phyloP scores from a whole-genome alignment of 208 protist genomes.

The Trypanosoma scelopori region DNA sequence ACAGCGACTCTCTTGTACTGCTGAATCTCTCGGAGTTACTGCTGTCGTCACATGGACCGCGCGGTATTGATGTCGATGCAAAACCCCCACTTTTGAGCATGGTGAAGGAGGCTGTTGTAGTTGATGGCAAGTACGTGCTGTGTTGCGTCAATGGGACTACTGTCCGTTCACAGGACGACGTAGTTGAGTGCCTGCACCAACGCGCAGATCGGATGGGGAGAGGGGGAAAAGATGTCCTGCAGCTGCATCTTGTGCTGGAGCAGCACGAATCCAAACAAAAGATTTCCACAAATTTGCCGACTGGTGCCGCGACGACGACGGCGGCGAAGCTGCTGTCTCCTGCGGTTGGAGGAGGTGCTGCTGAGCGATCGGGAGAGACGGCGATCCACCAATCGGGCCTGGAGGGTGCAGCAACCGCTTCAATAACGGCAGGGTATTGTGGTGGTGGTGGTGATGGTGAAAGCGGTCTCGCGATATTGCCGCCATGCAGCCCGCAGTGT shows the following conservation, averaged over 20 bases:
- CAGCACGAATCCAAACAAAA: background rate
- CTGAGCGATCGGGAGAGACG: background rate
- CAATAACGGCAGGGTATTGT: too few relatives aligned
- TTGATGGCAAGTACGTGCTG: slow-evolving; percentile 25
- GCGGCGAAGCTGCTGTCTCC: background rate
- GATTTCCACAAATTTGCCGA: background rate
- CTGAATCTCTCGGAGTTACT: slow-evolving; percentile 23
- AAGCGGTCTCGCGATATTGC: background rate
- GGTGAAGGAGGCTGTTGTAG: background rate
- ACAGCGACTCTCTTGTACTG: slow-evolving; percentile 17
- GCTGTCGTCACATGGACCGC: background rate
- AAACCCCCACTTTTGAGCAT: background rate
- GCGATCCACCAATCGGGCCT: background rate
- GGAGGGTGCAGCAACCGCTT: background rate
- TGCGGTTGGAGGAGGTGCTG: background rate
- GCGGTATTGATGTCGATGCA: background rate
- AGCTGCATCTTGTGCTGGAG: background rate
- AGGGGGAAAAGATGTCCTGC: background rate
- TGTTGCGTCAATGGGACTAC: slow-evolving; percentile 12
- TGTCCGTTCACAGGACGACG: slow-evolving; percentile 17
- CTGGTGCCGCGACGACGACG: background rate
- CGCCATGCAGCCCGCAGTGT: slow-evolving; percentile 23
- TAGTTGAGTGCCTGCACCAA: slow-evolving; percentile 6
- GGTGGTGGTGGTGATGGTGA: background rate
- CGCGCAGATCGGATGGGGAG: background rate